Evolutionary conservation across 2,329 filamentous ascomycete genomes (phyloP), one percentile per base, ranked within the genome.

Genomic region (Penicillium sp.): DNA sequence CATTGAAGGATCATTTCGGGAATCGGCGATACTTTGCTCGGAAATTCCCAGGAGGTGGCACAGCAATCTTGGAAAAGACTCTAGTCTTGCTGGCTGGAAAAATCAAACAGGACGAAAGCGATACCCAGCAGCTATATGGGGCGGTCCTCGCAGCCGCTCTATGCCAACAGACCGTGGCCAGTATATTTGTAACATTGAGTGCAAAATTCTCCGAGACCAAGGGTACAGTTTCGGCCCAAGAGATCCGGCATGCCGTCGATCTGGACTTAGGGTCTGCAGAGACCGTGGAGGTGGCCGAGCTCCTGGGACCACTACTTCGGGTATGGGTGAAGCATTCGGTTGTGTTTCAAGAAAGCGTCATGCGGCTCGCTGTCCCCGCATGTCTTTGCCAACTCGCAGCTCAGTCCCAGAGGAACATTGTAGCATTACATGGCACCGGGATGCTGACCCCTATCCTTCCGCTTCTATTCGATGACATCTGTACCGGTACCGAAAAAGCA

Each of bases 1-100:
- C 80, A 10, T 75, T 98, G 48, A 77, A 79, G 37, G 79, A 80
- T 30, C 88, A 96, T 62, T 74, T 82, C 31, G 90, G 89, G 13
- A 98, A 96, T 65, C 77, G 82, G 55, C 79, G 85, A 51, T 95
- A 90, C 68, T 96, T 96, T 60, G 77, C 79, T 41, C 81, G 80
- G 50, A 75, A 79, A 49, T 79, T 93, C 18, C 77, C 85, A 41
- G 80, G 78, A 14, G 84, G 82, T 39, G 88, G 90, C 3, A 94
- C 87, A 82, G 74, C 80, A 47, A 77, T 80, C 6, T 62, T 95
- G 37, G 82, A 92, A 55, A 77, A 85, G 56, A 77, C 77, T 4
- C 75, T 66, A 77, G 76, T 45, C 79, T 78, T 60, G 79, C 81
- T 61, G 77, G 83, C 22, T 66, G 80, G 36, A 73, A 82, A 37